These are phyloP conservation scores for Blastocystis sp. DNA, from an alignment of 352 stramenopile genomes.

Conservation along the genomic window DNA sequence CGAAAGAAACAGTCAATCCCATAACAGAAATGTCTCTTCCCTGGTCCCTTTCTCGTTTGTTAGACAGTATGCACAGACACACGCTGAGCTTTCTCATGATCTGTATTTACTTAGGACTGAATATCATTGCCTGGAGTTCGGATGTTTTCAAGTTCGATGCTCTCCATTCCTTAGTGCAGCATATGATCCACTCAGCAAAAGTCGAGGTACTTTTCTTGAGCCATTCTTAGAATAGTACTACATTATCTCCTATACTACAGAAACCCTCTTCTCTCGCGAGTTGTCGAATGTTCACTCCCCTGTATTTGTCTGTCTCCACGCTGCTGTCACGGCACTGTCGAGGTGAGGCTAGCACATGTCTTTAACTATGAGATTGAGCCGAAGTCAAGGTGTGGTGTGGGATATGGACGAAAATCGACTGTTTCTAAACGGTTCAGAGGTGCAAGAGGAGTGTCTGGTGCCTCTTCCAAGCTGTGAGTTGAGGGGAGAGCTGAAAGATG, in stretches of 20 bases:
- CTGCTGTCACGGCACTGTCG: neutral
- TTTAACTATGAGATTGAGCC: neutral
- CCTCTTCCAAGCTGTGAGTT: neutral
- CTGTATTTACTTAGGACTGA: neutral
- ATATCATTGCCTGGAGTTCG: neutral
- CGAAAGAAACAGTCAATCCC: neutral
- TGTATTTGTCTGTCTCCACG: conserved; percentile 13
- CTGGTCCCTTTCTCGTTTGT: neutral
- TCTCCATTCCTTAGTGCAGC: too few relatives aligned
- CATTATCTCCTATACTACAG: neutral
- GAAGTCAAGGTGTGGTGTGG: neutral
- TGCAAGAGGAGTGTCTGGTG: neutral
- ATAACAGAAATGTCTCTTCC: neutral
- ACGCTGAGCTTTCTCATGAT: neutral
- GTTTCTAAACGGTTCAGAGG: neutral
- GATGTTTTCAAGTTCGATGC: neutral
- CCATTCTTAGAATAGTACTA: neutral
- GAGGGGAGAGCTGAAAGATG: neutral
- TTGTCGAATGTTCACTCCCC: neutral
- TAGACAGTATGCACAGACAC: neutral
- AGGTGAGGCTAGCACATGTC: neutral
- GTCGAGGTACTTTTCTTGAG: neutral
- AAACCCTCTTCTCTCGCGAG: neutral
- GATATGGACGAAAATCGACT: neutral
- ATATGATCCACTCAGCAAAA: too few relatives aligned